Conservation (phyloP, 2,329 filamentous ascomycete species). For the Pseudogymnoascus destructans region DNA sequence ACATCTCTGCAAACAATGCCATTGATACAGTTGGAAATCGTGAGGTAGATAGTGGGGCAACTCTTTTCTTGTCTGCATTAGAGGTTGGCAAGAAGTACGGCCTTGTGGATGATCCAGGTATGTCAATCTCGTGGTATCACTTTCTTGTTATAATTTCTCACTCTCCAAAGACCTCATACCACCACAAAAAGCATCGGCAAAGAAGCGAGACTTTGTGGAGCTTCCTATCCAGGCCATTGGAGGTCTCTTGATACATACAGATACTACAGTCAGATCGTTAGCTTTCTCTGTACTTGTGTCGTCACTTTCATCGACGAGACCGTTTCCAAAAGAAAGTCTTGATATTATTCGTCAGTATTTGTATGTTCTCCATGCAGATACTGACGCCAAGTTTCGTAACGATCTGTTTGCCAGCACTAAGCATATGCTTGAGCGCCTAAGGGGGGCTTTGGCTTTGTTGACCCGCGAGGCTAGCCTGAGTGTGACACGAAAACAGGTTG, state of each 20-base stretch:
- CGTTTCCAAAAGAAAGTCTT: constrained; percentile 52
- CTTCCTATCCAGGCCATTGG: constrained; percentile 36
- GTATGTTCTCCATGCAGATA: constrained; percentile 63
- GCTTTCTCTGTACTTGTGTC: constrained; percentile 69
- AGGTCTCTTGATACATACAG: constrained; percentile 40
- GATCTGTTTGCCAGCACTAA: constrained; percentile 65
- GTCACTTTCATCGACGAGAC: constrained; percentile 60
- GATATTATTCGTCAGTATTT: constrained; percentile 51
- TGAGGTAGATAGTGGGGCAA: constrained; percentile 38
- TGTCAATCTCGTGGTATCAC: constrained; percentile 17
- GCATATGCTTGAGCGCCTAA: constrained; percentile 63
- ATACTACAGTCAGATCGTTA: constrained; percentile 58
- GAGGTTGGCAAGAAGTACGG: constrained; percentile 59
- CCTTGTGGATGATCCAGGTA: constrained; percentile 55
- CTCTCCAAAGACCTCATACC: constrained; percentile 16
- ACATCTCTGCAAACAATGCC: constrained; percentile 39
- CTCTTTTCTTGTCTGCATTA: constrained; percentile 53
- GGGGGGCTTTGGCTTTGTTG: constrained; percentile 49
- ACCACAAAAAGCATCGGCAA: constrained; percentile 27
- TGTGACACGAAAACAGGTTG: constrained; percentile 10
- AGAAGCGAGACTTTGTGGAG: constrained; percentile 24
- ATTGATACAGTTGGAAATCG: constrained; percentile 33
- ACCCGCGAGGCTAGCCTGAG: constrained; percentile 26
- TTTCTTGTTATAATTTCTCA: constrained; percentile 10
- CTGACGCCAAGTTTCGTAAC: constrained; percentile 74